phyloP scores from a whole-genome alignment of 2,329 filamentous ascomycete genomes.

The Nigrospora oryzae region DNA sequence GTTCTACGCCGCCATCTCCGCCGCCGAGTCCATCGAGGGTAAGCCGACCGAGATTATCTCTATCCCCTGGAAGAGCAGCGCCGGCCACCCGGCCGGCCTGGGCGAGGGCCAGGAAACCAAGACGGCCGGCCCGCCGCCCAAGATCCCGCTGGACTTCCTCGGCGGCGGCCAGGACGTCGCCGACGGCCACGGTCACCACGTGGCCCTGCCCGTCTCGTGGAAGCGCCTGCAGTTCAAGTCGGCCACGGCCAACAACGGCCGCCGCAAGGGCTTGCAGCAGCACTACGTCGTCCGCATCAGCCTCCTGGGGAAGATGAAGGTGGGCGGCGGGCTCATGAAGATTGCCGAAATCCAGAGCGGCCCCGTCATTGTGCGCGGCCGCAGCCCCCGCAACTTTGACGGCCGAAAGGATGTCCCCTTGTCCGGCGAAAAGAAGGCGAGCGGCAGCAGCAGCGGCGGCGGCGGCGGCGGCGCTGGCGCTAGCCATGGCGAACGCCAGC shows the following conservation, averaged over 20 bases:
- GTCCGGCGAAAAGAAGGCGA: slow-evolving; percentile 36
- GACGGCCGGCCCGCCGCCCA: slow-evolving; percentile 40
- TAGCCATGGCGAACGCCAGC: background rate
- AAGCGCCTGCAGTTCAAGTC: slow-evolving; percentile 93
- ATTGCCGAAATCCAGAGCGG: slow-evolving; percentile 84
- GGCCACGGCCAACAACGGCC: slow-evolving; percentile 91
- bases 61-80: slow-evolving; percentile 84
- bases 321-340: slow-evolving; percentile 55
- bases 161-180: slow-evolving; percentile 56
- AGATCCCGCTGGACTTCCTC: slow-evolving; percentile 43
- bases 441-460: slow-evolving; percentile 31
- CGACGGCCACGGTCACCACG: slow-evolving; percentile 53
- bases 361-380: slow-evolving; percentile 88
- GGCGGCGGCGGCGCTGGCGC: too few relatives aligned
- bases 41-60: slow-evolving; percentile 91
- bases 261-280: slow-evolving; percentile 88
- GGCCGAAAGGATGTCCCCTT: slow-evolving; percentile 57
- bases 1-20: slow-evolving; percentile 73
- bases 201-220: slow-evolving; percentile 82
- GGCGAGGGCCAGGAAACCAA: slow-evolving; percentile 36
- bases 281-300: slow-evolving; percentile 87
- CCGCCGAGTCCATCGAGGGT: slow-evolving; percentile 85
- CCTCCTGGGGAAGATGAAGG: slow-evolving; percentile 66
- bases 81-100: slow-evolving; percentile 38
- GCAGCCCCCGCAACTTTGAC: slow-evolving; percentile 91